Base-by-base conservation (phyloP, 2,329 filamentous ascomycete genomes). In the Fusarium sp. region DNA sequence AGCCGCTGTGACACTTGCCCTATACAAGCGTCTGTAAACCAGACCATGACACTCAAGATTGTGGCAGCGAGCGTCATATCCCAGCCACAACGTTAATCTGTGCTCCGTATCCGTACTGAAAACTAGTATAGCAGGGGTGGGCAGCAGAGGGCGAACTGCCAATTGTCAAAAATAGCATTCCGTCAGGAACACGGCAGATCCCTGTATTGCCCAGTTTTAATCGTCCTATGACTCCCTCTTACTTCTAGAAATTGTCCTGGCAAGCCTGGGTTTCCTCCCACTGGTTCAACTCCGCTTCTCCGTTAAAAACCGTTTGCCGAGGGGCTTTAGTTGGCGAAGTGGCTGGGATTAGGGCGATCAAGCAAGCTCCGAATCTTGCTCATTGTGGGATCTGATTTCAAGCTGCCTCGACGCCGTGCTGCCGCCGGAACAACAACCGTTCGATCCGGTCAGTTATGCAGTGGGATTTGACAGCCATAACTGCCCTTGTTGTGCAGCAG, bases 151-250 rank as follows among this genome's bases (percentile, higher is more conserved):
- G 29, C 25, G 31, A 41, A 35, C 57, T 29, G 34, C 34, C n/a
- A 29, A 34, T 42, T 38, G 28, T 64, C 61, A 64, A 64, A 65
- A 64, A 65, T 64, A 65, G 61, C 39, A 42, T 58, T 36, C 35
- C 48, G 35, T 32, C 43, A 56, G 58, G 40, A 56, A 46, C 45
- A 61, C 51, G 35, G 39, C 35, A 11, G 13, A 64, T 40, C 55
- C 60, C 29, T 64, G 48, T 36, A n/a, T 25, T 38, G 58, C 49
- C 54, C 48, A 60, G 35, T 60, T 41, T 60, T 61, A 26, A 32
- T 36, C 47, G 38, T 38, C 48, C 39, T 6, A 4, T 26, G 28
- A 39, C 49, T 39, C 15, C 48, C 35, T 43, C 31, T 26, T 6
- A 32, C 11, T 32, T 32, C 31, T 32, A 7, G 31, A 43, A 47